Evolutionary conservation across 352 stramenopile species (phyloP), one percentile per base, ranked within the genome.

Genomic region (Phytophthora niederhauseri): DNA sequence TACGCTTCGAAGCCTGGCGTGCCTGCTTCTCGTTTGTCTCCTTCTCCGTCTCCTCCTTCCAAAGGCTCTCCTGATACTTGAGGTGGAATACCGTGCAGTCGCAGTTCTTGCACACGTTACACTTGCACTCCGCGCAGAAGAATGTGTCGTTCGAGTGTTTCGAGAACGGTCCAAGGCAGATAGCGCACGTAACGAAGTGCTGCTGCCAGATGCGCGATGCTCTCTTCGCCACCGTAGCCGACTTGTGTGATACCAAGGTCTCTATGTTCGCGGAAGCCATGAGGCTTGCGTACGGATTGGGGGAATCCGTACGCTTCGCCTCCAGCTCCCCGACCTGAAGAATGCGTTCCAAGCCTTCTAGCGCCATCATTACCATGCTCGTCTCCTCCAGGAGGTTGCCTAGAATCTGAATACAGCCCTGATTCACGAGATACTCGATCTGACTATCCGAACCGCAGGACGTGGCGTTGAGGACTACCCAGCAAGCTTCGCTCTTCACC

Each of bases 281-380:
- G 48, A 97, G 70, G 53, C 82, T 88, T 51, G 92, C 90, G 72
- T 98, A 97, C 59, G 92, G 89, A 83, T 98, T 98, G 17, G 87
- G 85, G 6, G 84, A 72, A 55, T 93, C 84, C 55, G 84, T 91
- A 57, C 89, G 78, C 82, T 97, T 91, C 61, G 89, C 83, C 75
- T 96, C 85, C 52, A 94, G 75, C 28, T 97, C 96, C 61, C 98
- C 91, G 0, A 99, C 97, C 78, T 99, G 96, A 62, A 99, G 77
- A 60, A 99, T 98, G 61, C 97, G 80, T 72, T 99, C 97, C 46
- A 99, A 84, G 26, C 97, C 97, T 83, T 99, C 97, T 50, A 99
- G 76, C 38, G 97, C 97, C 97, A 99, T 99, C 94, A 99, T 98
- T 51, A 99, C 97, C 97, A 99, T 99, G 71, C 85, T 98, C 24